Evolutionary conservation across 2,329 filamentous ascomycete species (phyloP).

Genomic region (Cadophora gregata): DNA sequence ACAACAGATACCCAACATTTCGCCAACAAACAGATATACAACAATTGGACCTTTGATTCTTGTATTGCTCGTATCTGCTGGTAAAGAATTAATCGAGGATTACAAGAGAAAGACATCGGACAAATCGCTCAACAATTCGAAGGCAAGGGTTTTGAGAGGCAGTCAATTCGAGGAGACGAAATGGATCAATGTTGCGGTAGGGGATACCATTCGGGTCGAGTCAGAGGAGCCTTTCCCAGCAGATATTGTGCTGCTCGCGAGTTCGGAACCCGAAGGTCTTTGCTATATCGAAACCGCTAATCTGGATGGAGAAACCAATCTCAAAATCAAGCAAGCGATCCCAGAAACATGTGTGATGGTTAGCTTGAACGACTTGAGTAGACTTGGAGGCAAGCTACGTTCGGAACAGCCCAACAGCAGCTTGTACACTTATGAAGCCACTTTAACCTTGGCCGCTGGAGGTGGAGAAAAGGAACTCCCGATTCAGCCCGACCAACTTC

Average conservation of each 20-base stretch:
- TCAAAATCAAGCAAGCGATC: slow-evolving; percentile 98
- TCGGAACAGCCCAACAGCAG: slow-evolving; percentile 99
- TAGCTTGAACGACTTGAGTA: slow-evolving; percentile 82
- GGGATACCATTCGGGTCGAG: slow-evolving; percentile 90
- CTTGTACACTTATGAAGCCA: slow-evolving; percentile 97
- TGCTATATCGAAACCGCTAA: slow-evolving; percentile 99
- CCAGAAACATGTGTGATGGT: slow-evolving; percentile 91
- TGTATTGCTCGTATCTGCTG: slow-evolving; percentile 91
- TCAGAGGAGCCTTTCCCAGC: slow-evolving; percentile 96
- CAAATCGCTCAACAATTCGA: slow-evolving; percentile 84
- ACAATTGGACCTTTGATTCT: slow-evolving; percentile 94
- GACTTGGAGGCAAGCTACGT: slow-evolving; percentile 83
- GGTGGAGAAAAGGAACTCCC: slow-evolving; percentile 93
- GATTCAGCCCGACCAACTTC: slow-evolving; percentile 87
- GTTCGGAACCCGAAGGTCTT: slow-evolving; percentile 94
- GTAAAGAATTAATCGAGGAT: slow-evolving; percentile 94
- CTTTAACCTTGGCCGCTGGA: slow-evolving; percentile 86
- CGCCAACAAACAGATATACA: slow-evolving; percentile 93
- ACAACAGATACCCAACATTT: slow-evolving; percentile 94
- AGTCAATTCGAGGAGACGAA: slow-evolving; percentile 84
- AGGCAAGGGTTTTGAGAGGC: slow-evolving; percentile 81
- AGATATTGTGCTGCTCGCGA: slow-evolving; percentile 89
- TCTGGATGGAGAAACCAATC: slow-evolving; percentile 94
- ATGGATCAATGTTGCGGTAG: slow-evolving; percentile 93
- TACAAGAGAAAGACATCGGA: slow-evolving; percentile 89